Conservation (phyloP, 2,329 filamentous ascomycete genomes). For the Penicillium fuscoglaucum region DNA sequence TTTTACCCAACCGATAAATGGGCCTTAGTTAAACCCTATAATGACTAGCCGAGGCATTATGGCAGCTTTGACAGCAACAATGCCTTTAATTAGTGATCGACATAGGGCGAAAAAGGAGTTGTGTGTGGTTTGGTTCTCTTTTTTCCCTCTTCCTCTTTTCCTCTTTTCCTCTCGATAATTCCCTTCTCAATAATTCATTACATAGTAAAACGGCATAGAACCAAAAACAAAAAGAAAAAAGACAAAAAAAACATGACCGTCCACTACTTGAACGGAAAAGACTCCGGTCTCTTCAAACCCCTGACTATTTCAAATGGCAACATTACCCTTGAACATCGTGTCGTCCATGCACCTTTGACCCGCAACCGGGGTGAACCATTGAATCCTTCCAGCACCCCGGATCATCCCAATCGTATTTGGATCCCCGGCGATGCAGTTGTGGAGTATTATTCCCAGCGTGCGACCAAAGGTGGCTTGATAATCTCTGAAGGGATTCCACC, state of each 20-base stretch:
- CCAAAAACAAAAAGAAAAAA: neutral
- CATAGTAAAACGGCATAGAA: neutral
- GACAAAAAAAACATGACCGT: slow-evolving; percentile 22
- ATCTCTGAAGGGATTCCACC: slow-evolving; percentile 42
- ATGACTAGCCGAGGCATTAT: slow-evolving; percentile 18
- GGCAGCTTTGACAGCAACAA: slow-evolving; percentile 5
- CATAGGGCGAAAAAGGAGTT: neutral
- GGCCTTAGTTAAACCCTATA: slow-evolving; percentile 12
- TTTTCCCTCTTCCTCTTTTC: neutral
- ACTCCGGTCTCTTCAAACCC: slow-evolving; percentile 47
- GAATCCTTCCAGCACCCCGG: slow-evolving; percentile 44
- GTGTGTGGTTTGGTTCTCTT: neutral
- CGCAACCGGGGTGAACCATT: slow-evolving; percentile 54
- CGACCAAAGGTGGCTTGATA: slow-evolving; percentile 39
- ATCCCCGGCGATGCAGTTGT: slow-evolving; percentile 46
- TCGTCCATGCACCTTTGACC: slow-evolving; percentile 56
- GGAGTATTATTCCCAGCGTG: slow-evolving; percentile 44
- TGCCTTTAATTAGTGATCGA: neutral
- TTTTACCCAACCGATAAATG: slow-evolving; percentile 9
- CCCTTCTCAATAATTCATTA: neutral
- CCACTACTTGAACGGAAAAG: slow-evolving; percentile 20
- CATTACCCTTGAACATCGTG: slow-evolving; percentile 52
- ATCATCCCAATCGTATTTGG: slow-evolving; percentile 53
- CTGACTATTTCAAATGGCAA: slow-evolving; percentile 50
- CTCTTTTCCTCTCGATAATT: neutral